These are phyloP conservation scores for Amyloporia xantha DNA, from an alignment of 768 basidiomycete species.

Conservation along the genomic window DNA sequence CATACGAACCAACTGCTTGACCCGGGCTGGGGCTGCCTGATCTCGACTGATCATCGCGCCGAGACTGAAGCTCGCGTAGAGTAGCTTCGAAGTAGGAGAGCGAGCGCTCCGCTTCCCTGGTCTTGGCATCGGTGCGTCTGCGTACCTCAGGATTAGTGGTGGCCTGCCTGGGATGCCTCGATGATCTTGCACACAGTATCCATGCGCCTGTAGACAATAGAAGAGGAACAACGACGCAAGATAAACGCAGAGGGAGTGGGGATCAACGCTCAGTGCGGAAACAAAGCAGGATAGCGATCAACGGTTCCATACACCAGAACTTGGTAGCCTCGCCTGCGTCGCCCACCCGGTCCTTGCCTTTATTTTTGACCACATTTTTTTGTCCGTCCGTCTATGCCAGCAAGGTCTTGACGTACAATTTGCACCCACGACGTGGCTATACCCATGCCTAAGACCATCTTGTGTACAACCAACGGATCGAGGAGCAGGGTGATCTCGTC, in stretches of 20 bases:
- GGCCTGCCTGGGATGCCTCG: slow-evolving; percentile 76
- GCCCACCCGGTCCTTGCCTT: slow-evolving; percentile 18
- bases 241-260: too few species aligned
- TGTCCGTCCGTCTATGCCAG: slow-evolving; percentile 7
- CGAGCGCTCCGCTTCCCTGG: slow-evolving; percentile 78
- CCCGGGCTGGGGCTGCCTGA: slow-evolving; percentile 32
- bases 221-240: too few species aligned
- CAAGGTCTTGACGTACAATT: slow-evolving; percentile 36
- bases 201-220: slow-evolving; percentile 82
- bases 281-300: slow-evolving; percentile 47
- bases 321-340: slow-evolving; percentile 19
- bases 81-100: slow-evolving; percentile 85
- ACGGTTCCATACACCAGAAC: slow-evolving; percentile 58
- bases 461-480: slow-evolving; percentile 35
- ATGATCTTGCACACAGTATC: slow-evolving; percentile 90
- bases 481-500: slow-evolving; percentile 59
- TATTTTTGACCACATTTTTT: slow-evolving; percentile 18
- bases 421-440: slow-evolving; percentile 66
- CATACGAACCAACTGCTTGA: slow-evolving; percentile 17
- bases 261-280: slow-evolving; percentile 33
- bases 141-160: slow-evolving; percentile 85
- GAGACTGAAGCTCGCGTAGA: slow-evolving; percentile 73
- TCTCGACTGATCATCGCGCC: slow-evolving; percentile 50
- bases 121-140: slow-evolving; percentile 74
- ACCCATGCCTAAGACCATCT: slow-evolving; percentile 48